Evolutionary conservation across 2,329 filamentous ascomycete genomes (phyloP).

Genomic region (Cladophialophora chaetospira): DNA sequence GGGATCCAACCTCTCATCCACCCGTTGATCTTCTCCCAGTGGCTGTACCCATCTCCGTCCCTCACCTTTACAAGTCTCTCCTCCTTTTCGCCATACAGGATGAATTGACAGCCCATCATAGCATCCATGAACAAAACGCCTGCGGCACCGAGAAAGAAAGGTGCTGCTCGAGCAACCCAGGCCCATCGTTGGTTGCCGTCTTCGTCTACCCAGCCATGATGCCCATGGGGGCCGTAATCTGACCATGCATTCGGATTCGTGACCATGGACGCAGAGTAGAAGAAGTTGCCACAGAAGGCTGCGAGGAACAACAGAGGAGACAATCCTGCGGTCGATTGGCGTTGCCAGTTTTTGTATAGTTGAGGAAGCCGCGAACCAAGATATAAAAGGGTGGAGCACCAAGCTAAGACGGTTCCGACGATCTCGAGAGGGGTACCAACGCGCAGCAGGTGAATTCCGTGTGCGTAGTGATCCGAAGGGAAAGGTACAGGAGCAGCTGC

Average conservation of each 20-base stretch:
- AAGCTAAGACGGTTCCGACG: slow-evolving; percentile 56
- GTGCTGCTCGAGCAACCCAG: slow-evolving; percentile 61
- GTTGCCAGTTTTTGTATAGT: slow-evolving; percentile 65
- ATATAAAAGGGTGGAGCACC: slow-evolving; percentile 59
- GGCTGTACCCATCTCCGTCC: slow-evolving; percentile 46
- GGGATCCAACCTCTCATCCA: slow-evolving; percentile 70
- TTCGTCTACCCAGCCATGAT: slow-evolving; percentile 61
- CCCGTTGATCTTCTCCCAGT: slow-evolving; percentile 61
- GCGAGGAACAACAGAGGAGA: slow-evolving; percentile 65
- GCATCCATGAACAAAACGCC: slow-evolving; percentile 65
- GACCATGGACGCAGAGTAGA: slow-evolving; percentile 64
- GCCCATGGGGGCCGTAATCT: slow-evolving; percentile 58
- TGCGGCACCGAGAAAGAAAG: slow-evolving; percentile 67
- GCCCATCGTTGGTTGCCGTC: slow-evolving; percentile 56
- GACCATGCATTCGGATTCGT: slow-evolving; percentile 66
- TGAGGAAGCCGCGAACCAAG: slow-evolving; percentile 64
- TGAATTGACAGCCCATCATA: slow-evolving; percentile 64
- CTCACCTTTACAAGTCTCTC: slow-evolving; percentile 51
- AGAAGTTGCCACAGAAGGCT: slow-evolving; percentile 68
- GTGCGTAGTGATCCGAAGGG: slow-evolving; percentile 21
- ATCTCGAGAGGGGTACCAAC: slow-evolving; percentile 41
- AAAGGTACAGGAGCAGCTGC: slow-evolving; percentile 38
- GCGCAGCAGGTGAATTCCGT: slow-evolving; percentile 33
- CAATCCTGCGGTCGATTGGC: slow-evolving; percentile 65
- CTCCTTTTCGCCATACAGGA: slow-evolving; percentile 57